phyloP scores from a whole-genome alignment of 352 stramenopile species.

The Pythium aquatile region DNA sequence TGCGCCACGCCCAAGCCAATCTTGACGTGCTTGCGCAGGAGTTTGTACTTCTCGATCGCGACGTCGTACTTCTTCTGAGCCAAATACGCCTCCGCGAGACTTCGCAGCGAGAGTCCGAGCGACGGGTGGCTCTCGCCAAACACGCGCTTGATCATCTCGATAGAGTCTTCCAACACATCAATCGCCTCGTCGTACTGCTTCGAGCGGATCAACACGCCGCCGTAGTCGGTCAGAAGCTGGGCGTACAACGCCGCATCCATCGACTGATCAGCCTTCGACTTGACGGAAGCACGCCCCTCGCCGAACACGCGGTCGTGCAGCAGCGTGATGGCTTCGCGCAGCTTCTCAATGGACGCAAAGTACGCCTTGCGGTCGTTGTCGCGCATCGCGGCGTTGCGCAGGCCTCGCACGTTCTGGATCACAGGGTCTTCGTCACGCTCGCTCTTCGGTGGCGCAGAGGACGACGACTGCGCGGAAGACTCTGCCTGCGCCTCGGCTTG shows the following conservation, averaged over 20 bases:
- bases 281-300: conserved; percentile 41
- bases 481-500: neutral
- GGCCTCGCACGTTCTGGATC: conserved; percentile 57
- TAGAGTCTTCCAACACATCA: conserved; percentile 72
- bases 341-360: conserved; percentile 45
- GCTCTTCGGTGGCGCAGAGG: conserved; percentile 28
- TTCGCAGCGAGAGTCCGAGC: conserved; percentile 68
- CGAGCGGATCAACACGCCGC: conserved; percentile 65
- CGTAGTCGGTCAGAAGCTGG: conserved; percentile 81
- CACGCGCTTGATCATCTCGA: conserved; percentile 71
- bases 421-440: conserved; percentile 57
- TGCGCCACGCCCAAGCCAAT: conserved; percentile 62
- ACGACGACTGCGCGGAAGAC: conserved; percentile 18
- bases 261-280: conserved; percentile 52
- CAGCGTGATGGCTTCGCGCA: conserved; percentile 62
- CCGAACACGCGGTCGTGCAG: conserved; percentile 77
- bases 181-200: conserved; percentile 76
- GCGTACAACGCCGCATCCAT: conserved; percentile 74
- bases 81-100: conserved; percentile 79
- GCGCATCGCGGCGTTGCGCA: conserved; percentile 77
- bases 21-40: conserved; percentile 66
- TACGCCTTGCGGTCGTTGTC: conserved; percentile 67
- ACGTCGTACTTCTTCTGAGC: conserved; percentile 70
- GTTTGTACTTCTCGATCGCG: conserved; percentile 68
- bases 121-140: conserved; percentile 81